A percentile compares a stretch with the other conserved stretches of the same genome.
Evolutionary conservation across 2,329 filamentous ascomycete species (phyloP).

Genomic region (Metarhizium robertsii): DNA sequence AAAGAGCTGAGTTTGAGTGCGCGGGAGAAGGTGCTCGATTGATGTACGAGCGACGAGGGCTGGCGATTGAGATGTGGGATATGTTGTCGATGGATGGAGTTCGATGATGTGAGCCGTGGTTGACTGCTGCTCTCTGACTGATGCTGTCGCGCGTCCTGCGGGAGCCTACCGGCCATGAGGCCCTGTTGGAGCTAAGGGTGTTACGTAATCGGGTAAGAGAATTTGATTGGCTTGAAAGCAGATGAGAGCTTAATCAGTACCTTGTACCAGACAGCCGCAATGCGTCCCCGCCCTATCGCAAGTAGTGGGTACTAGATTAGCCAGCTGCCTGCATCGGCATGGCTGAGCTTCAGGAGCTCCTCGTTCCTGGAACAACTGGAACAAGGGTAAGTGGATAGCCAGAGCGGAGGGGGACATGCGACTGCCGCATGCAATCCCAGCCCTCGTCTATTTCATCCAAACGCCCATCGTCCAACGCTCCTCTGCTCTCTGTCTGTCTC

Average conservation of each 20-base stretch:
- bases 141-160: slow-evolving; percentile 25
- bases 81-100: slow-evolving; percentile 8
- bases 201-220: slow-evolving; percentile 20
- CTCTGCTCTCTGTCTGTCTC: background rate
- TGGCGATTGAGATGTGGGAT: background rate
- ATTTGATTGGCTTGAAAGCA: slow-evolving; percentile 19
- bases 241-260: background rate
- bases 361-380: background rate
- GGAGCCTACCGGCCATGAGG: slow-evolving; percentile 20
- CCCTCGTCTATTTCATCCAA: slow-evolving; percentile 10
- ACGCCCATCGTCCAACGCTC: slow-evolving; percentile 3
- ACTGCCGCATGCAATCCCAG: slow-evolving; percentile 5
- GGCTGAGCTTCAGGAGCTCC: background rate
- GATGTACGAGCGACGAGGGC: background rate
- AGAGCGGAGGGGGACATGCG: background rate
- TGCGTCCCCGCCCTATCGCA: background rate
- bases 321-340: background rate
- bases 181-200: background rate
- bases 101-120: slow-evolving; percentile 7
- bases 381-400: background rate
- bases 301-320: background rate
- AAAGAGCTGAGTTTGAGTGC: background rate
- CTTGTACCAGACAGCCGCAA: background rate
- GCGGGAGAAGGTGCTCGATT: background rate
- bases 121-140: background rate